A percentile compares a stretch with the other conserved stretches of the same genome.
Conservation (phyloP, 2,329 filamentous ascomycete species). For the Arthrobotrys sphaeroides region DNA sequence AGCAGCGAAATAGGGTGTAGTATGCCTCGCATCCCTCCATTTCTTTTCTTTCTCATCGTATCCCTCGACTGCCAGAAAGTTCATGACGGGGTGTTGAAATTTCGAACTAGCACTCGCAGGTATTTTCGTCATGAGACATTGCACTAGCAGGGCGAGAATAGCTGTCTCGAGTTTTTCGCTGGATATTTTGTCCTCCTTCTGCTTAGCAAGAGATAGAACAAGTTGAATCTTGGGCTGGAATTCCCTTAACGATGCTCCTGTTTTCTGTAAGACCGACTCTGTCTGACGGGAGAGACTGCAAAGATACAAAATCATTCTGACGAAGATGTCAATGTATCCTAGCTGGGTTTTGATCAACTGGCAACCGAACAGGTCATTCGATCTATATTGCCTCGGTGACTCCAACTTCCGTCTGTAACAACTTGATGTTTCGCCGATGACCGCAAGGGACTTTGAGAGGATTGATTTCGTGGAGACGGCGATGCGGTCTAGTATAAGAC, state of each 20-base stretch:
- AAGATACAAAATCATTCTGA: slow-evolving; percentile 9
- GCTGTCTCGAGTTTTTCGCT: not conserved
- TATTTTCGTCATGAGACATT: not conserved
- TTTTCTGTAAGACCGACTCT: not conserved
- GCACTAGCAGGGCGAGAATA: not conserved
- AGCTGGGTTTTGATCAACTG: not conserved
- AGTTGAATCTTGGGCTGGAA: not conserved
- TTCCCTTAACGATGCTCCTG: not conserved
- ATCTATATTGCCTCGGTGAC: not conserved
- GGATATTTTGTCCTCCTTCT: not conserved
- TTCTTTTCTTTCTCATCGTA: not conserved
- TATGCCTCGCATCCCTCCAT: not conserved
- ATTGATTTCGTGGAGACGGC: not conserved
- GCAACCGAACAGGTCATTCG: not conserved
- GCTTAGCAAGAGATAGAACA: not conserved
- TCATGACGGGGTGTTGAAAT: slow-evolving; percentile 11
- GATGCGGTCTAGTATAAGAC: not conserved
- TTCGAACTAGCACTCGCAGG: not conserved
- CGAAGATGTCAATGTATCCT: not conserved
- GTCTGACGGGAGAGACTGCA: not conserved
- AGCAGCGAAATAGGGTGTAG: not conserved
- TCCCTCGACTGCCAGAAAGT: slow-evolving; percentile 14
- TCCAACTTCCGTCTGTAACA: not conserved
- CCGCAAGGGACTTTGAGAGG: not conserved
- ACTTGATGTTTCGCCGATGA: not conserved